A percentile compares a stretch with the other conserved stretches of the same genome.
phyloP scores from a whole-genome alignment of 2,329 filamentous ascomycete species.

The Dryadomyces quercivorus region DNA sequence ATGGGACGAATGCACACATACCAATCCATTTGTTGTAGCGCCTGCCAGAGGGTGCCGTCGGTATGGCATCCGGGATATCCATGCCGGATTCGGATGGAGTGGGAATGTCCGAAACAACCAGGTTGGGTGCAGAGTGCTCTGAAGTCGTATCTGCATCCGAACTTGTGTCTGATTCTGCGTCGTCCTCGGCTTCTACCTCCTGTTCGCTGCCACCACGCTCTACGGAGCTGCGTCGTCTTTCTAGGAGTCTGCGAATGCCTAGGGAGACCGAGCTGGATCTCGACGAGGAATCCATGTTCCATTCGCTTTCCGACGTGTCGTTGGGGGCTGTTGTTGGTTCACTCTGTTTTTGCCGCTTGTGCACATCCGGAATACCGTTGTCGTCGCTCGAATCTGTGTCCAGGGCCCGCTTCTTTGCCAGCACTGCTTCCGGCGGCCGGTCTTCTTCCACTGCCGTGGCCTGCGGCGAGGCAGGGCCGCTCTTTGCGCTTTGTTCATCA shows the following conservation, averaged over 20 bases:
- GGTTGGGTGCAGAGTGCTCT: not conserved
- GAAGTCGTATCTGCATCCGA: not conserved
- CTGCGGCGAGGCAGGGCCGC: not conserved
- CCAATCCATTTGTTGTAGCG: not conserved
- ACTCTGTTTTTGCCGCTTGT: too few relatives aligned
- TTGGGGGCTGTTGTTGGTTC: too few relatives aligned
- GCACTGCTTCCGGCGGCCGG: too few relatives aligned
- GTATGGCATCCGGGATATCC: not conserved
- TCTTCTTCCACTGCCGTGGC: not conserved
- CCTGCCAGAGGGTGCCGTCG: not conserved
- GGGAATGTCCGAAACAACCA: not conserved
- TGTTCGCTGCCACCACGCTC: not conserved
- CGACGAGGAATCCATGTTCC: not conserved
- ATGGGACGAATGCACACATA: not conserved
- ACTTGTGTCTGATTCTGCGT: too few relatives aligned
- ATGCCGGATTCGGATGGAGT: not conserved
- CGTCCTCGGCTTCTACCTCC: not conserved
- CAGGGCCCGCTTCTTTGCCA: too few relatives aligned
- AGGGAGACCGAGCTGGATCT: not conserved
- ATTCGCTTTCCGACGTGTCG: too few relatives aligned
- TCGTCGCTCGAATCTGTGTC: too few relatives aligned
- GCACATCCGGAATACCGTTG: too few relatives aligned
- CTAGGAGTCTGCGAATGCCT: too few relatives aligned
- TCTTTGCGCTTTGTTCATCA: too few relatives aligned
- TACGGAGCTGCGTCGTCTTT: too few relatives aligned